Base-by-base conservation (phyloP, 495 filamentous ascomycete genomes). In the Gamarada debralockiae region DNA sequence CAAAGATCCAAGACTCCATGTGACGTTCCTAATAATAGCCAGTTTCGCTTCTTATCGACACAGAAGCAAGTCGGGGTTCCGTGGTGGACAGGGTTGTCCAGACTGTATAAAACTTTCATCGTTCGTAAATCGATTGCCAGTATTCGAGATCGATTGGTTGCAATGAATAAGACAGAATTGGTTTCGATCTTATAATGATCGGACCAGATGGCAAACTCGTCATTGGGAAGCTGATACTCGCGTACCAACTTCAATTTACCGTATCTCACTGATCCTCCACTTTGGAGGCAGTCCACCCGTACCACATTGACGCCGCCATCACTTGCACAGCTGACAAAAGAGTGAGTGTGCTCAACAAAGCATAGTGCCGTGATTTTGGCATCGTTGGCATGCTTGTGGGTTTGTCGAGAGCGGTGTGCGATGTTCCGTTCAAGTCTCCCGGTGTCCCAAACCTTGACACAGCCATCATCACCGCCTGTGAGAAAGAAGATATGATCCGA, bases 401-500 rank as follows among this genome's bases (percentile, higher is more conserved):
- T 97, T 60, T 93, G 89, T n/a, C 95, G 78, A 12, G 91, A 87
- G 37, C 90, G 80, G 62, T 95, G 86, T 0, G 86, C 84, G 37
- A 97, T 73, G 64, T 96, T 97, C 34, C 87, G 83, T 65, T 99
- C 95, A 3, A 99, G 73, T 29, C 95, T 79, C 20, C 81, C 80
- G 10, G 89, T 86, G 67, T 99, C 95, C 95, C 95, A 99, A 8
- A 99, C 77, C 60, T 89, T 95, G 36, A 96, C 89, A 14, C 79
- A 85, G 9, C 92, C 87, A 69, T 99, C 95, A 67, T 97, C 91
- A 12, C 92, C 91, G 4, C 79, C 93, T 0, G 92, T 97, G 23
- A 93, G 77, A 67, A 99, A 99, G 72, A 99, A 99, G 3, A 80
- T 72, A 66, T 99, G 95, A 66, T 97, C 95, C 7, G 95, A 89